These are phyloP conservation scores for Arabidopsis suecica DNA, from an alignment of 345 rosid genomes.

Conservation along the genomic window DNA sequence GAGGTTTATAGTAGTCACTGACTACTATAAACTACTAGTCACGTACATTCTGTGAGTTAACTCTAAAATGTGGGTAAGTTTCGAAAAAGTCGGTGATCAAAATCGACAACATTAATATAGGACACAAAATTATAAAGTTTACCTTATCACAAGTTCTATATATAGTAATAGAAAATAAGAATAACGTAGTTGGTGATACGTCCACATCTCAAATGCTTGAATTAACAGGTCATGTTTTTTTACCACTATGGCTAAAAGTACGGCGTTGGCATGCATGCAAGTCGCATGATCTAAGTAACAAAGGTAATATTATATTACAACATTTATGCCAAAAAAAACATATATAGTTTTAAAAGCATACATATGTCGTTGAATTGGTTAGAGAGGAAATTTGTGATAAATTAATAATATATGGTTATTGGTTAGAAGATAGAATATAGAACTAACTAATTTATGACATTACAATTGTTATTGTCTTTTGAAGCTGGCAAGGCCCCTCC, in stretches of 20 bases:
- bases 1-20: slow-evolving; percentile 2
- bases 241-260: slow-evolving; percentile 32
- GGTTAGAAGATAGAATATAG: slow-evolving; percentile 33
- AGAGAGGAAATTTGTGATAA: not conserved
- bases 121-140: not conserved
- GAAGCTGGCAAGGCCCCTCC: slow-evolving; percentile 43
- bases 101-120: not conserved
- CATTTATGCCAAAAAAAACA: slow-evolving; percentile 1
- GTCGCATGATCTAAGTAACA: slow-evolving; percentile 33
- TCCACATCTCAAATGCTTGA: slow-evolving; percentile 27
- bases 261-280: slow-evolving; percentile 30
- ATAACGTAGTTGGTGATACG: slow-evolving; percentile 31
- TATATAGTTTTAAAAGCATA: not conserved
- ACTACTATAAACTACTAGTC: no score
- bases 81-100: slow-evolving; percentile 1
- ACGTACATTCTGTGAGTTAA: not conserved
- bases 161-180: not conserved
- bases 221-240: slow-evolving; percentile 18
- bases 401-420: slow-evolving; percentile 32
- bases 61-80: not conserved
- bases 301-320: slow-evolving; percentile 5
- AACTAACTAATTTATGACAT: slow-evolving; percentile 1
- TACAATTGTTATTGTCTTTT: slow-evolving; percentile 17
- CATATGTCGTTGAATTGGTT: not conserved
- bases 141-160: not conserved